These are phyloP conservation scores for Fragilariopsis cylindrus DNA, from an alignment of 108 stramenopile genomes.

Conservation along the genomic window DNA sequence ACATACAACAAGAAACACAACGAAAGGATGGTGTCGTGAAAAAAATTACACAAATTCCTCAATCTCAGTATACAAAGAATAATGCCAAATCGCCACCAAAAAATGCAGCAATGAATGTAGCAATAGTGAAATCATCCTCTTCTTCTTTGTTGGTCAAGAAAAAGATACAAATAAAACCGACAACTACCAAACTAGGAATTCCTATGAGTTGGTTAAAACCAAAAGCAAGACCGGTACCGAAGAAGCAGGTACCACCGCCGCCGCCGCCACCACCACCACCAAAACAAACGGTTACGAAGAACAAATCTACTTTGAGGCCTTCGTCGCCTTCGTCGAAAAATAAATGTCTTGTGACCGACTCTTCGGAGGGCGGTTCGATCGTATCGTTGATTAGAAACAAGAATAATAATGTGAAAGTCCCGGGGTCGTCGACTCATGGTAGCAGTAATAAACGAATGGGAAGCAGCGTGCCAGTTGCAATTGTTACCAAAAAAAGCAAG, in stretches of 20 bases:
- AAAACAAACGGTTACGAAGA: not conserved
- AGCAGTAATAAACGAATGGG: not conserved
- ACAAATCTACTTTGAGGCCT: not conserved
- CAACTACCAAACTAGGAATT: constrained; percentile 19
- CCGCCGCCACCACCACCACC: not conserved
- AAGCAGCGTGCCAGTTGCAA: constrained; percentile 23
- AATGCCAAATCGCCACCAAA: not conserved
- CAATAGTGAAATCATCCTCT: not conserved
- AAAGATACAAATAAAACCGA: not conserved
- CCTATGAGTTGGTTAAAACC: constrained; percentile 36
- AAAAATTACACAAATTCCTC: too few species aligned
- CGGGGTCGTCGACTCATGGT: not conserved
- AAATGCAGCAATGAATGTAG: not conserved
- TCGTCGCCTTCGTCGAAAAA: constrained; percentile 10
- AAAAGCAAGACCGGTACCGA: constrained; percentile 12
- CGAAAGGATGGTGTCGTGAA: not conserved
- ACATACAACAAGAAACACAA: not conserved
- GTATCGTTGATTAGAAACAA: constrained; percentile 17
- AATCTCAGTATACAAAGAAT: not conserved
- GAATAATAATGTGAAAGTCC: not conserved
- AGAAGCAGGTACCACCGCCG: not conserved
- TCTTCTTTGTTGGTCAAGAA: not conserved
- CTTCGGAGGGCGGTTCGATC: constrained; percentile 35
- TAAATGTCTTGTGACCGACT: constrained; percentile 34
- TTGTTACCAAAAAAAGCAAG: constrained; percentile 16